Evolutionary conservation across 306 rosid species (phyloP).

Genomic region (Sphenostylis stenocarpa): DNA sequence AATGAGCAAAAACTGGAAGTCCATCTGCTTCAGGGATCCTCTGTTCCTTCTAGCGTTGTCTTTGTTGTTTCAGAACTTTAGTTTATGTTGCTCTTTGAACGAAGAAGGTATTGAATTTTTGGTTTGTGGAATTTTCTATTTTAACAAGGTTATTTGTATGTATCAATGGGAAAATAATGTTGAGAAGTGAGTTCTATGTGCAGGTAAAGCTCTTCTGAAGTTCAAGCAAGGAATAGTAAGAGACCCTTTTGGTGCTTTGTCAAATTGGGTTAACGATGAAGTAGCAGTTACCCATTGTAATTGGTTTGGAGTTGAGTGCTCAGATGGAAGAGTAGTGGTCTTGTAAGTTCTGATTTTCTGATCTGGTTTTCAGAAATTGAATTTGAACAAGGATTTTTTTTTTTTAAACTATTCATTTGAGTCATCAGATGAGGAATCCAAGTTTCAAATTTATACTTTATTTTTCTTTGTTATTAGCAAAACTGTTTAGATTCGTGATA

Average conservation of each 20-base stretch:
- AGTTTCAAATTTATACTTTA: background rate
- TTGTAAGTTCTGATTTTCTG: slow-evolving; percentile 62
- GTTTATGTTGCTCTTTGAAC: slow-evolving; percentile 65
- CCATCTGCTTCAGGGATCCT: slow-evolving; percentile 40
- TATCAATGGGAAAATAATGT: background rate
- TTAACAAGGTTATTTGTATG: background rate
- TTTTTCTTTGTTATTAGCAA: background rate
- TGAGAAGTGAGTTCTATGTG: slow-evolving; percentile 31
- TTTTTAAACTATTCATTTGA: background rate
- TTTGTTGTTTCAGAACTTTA: slow-evolving; percentile 51
- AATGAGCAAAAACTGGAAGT: slow-evolving; percentile 50
- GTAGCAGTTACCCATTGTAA: slow-evolving; percentile 59
- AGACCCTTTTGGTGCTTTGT: slow-evolving; percentile 81
- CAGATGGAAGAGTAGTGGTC: slow-evolving; percentile 64
- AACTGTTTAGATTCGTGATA: background rate
- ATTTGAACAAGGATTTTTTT: background rate
- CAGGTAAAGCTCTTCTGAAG: slow-evolving; percentile 84
- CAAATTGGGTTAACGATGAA: slow-evolving; percentile 68
- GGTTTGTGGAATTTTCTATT: slow-evolving; percentile 18
- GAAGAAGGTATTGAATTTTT: slow-evolving; percentile 64
- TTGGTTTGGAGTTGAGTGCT: slow-evolving; percentile 89
- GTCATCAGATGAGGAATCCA: slow-evolving; percentile 3
- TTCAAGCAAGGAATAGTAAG: slow-evolving; percentile 60
- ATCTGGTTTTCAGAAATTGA: background rate
- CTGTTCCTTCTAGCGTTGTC: slow-evolving; percentile 38